These are phyloP conservation scores for Eucalyptus cloeziana DNA, from an alignment of 345 rosid species.

Conservation along the genomic window DNA sequence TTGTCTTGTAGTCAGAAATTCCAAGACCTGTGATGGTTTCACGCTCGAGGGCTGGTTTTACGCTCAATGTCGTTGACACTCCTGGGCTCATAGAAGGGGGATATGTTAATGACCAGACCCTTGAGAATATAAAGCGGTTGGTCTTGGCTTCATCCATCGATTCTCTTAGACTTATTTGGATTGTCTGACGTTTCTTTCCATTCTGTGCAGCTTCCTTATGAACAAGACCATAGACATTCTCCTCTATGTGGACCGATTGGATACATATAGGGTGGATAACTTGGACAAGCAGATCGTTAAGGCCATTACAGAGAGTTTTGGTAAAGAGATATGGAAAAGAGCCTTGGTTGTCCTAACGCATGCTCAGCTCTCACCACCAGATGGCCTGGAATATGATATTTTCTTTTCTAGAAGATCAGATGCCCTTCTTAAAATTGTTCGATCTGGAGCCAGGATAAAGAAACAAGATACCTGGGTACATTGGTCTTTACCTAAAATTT, in stretches of 20 bases:
- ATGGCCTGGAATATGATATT: constrained; percentile 51
- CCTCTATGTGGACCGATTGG: constrained; percentile 74
- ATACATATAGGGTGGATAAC: constrained; percentile 75
- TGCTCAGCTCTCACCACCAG: constrained; percentile 86
- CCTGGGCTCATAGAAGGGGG: constrained; percentile 90
- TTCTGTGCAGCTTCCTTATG: constrained; percentile 43
- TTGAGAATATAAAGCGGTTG: constrained; percentile 66
- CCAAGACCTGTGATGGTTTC: constrained; percentile 72
- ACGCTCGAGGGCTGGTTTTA: constrained; percentile 63
- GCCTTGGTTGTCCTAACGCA: constrained; percentile 77
- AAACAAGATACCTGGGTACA: constrained; percentile 38
- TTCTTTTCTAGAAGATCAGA: constrained; percentile 61
- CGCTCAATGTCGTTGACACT: constrained; percentile 65
- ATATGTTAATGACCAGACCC: constrained; percentile 64
- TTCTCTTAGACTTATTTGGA: neutral
- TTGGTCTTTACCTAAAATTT: neutral
- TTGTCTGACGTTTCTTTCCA: neutral
- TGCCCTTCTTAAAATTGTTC: constrained; percentile 49
- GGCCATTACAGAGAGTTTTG: constrained; percentile 75
- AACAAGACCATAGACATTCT: constrained; percentile 65
- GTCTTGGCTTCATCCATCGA: neutral
- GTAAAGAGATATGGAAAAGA: constrained; percentile 73
- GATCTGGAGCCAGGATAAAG: constrained; percentile 36
- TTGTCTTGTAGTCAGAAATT: constrained; percentile 37
- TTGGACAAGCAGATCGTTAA: constrained; percentile 62